Percentiles rank a stretch among this genome's conserved stretches.
Conservation (phyloP, 2,329 filamentous ascomycete species). For the Dothistroma pini region DNA sequence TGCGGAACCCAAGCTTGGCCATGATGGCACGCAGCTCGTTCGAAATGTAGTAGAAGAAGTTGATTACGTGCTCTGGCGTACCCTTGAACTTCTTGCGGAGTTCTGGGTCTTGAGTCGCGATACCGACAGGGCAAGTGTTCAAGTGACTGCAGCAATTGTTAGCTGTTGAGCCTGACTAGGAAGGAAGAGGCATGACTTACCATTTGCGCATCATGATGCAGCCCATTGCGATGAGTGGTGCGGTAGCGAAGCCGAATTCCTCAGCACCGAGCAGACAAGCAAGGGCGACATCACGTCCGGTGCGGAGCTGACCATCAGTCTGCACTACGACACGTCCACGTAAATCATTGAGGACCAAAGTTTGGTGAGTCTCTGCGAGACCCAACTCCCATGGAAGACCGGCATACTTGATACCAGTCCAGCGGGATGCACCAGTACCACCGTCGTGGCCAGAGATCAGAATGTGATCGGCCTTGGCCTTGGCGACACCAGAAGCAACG, state of each 20-base stretch:
- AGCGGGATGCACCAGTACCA: slow-evolving; percentile 92
- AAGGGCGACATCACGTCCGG: slow-evolving; percentile 89
- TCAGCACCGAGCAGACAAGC: slow-evolving; percentile 95
- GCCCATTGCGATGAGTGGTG: slow-evolving; percentile 92
- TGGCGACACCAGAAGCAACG: slow-evolving; percentile 93
- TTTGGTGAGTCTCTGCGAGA: slow-evolving; percentile 96
- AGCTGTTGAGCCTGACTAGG: slow-evolving; percentile 10
- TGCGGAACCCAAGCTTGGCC: slow-evolving; percentile 91
- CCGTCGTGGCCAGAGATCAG: slow-evolving; percentile 95
- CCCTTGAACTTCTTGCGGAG: slow-evolving; percentile 90
- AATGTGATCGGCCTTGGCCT: slow-evolving; percentile 96
- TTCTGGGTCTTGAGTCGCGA: slow-evolving; percentile 93
- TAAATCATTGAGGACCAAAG: slow-evolving; percentile 89
- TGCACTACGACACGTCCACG: slow-evolving; percentile 94
- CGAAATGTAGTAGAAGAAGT: slow-evolving; percentile 97
- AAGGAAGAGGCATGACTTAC: slow-evolving; percentile 11
- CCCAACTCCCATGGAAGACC: slow-evolving; percentile 95
- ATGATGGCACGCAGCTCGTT: slow-evolving; percentile 97
- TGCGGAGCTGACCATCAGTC: slow-evolving; percentile 90
- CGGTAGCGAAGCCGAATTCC: slow-evolving; percentile 95
- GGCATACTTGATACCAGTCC: slow-evolving; percentile 98
- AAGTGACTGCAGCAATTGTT: slow-evolving; percentile 34
- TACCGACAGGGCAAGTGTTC: slow-evolving; percentile 87
- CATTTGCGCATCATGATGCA: slow-evolving; percentile 93
- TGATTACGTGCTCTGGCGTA: slow-evolving; percentile 93